phyloP scores from a whole-genome alignment of 192 early-diverging fungal genomes.

The Coemansia sp. region DNA sequence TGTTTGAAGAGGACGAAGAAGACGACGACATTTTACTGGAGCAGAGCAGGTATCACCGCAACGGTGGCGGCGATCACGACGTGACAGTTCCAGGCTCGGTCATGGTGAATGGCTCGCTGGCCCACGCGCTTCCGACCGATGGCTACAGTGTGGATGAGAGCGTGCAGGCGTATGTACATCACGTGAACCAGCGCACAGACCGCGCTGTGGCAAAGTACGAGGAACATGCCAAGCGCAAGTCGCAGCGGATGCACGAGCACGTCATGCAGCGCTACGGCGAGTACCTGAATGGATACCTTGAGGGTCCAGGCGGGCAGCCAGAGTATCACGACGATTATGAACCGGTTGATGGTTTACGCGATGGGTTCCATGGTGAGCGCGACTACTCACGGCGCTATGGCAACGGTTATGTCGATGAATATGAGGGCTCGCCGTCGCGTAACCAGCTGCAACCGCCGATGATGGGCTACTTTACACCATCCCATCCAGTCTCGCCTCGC shows the following conservation, averaged over 20 bases:
- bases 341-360: not conserved
- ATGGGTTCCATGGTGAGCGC: constrained; percentile 10
- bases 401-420: constrained; percentile 14
- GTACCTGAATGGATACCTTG: constrained; percentile 42
- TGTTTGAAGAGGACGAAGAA: constrained; percentile 43
- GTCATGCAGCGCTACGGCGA: constrained; percentile 48
- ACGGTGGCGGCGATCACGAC: constrained; percentile 9
- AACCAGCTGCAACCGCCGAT: constrained; percentile 23
- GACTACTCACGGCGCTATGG: constrained; percentile 9
- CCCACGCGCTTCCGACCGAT: not conserved
- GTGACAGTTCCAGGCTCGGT: constrained; percentile 25
- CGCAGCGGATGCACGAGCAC: constrained; percentile 49
- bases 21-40: constrained; percentile 30
- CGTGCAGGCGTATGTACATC: constrained; percentile 50
- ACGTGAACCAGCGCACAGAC: constrained; percentile 46
- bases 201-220: constrained; percentile 47
- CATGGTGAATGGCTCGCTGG: not conserved
- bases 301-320: constrained; percentile 13
- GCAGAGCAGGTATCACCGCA: constrained; percentile 13
- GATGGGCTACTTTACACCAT: constrained; percentile 51
- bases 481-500: constrained; percentile 19
- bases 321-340: constrained; percentile 14
- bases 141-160: constrained; percentile 44
- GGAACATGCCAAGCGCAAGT: constrained; percentile 41
- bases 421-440: constrained; percentile 16